Evolutionary conservation across 2,329 filamentous ascomycete species (phyloP), one percentile per base, ranked within the genome.

Genomic region (Neoscytalidium dimidiatum): DNA sequence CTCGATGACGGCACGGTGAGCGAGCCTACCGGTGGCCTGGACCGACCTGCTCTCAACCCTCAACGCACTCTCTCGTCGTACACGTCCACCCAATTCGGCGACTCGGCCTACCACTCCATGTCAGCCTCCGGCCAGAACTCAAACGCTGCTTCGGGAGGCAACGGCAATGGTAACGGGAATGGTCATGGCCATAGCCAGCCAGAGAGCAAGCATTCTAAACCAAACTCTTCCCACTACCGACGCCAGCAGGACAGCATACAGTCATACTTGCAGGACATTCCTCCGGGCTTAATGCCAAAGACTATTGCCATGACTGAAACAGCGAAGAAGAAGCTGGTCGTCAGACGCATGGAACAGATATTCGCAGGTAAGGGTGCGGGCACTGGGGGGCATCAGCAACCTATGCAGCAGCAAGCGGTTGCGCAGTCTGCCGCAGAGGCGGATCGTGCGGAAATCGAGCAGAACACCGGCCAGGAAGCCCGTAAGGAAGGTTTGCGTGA

Each of bases 271-370:
- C 84, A 88, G 53, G 89, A 92, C 57, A 92, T 93, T 4, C 90
- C 90, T 0, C 84, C 88, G 67, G 88, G 89, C 0, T 73, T 93
- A 0, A 81, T 92, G 41, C 89, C 90, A 0, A 82, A 85, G 48
- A 80, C 83, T 26, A 74, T 73, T 14, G 74, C 80, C 0, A 86
- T 93, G 85, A 88, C 88, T 0, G 91, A 94, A 14, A 88, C 86
- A 68, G 85, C 90, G 5, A 92, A 87, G 79, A 92, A 92, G 80
- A 92, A 89, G 72, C 73, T 93, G 21, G 89, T 94, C 0, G 92
- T 94, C 2, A 85, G 87, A 62, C 85, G 91, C 2, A 76, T 96
- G 5, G 92, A 96, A 71, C 90, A 94, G 68, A 83, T 96, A 1
- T 96, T 95, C 67, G 92, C 91, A 0, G 92, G 92, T 2, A 91